Evolutionary conservation across 208 protist species (phyloP).

Genomic region (Leishmania arabica): DNA sequence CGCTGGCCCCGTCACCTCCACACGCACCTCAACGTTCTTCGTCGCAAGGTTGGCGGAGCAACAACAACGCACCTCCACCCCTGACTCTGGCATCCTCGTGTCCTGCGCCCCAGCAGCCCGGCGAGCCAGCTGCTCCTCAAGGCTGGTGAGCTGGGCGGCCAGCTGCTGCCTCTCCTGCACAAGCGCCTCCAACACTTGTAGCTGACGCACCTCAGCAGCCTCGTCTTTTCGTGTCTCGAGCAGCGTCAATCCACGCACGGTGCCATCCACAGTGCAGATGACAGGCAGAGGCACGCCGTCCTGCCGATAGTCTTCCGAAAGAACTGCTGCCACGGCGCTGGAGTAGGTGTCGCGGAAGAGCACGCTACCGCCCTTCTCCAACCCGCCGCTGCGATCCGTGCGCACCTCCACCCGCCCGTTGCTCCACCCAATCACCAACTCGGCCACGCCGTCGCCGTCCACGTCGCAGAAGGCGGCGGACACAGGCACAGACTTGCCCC

Average conservation of each 20-base stretch:
- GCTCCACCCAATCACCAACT: constrained; percentile 91
- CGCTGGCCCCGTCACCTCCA: constrained; percentile 29
- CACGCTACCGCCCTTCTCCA: constrained; percentile 67
- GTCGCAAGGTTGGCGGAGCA: constrained; percentile 23
- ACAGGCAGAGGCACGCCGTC: constrained; percentile 83
- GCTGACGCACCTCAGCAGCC: constrained; percentile 54
- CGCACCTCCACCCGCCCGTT: constrained; percentile 91
- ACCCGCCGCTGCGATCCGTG: constrained; percentile 38
- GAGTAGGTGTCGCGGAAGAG: constrained; percentile 82
- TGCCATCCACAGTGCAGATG: constrained; percentile 84
- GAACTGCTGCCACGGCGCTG: constrained; percentile 74
- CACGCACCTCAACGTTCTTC: constrained; percentile 23
- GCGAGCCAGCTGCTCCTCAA: constrained; percentile 64
- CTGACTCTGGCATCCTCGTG: constrained; percentile 55
- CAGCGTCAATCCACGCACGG: constrained; percentile 84
- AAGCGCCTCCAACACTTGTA: constrained; percentile 70
- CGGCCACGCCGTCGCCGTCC: constrained; percentile 91
- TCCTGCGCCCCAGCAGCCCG: constrained; percentile 51
- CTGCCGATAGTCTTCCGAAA: constrained; percentile 91
- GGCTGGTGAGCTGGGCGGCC: constrained; percentile 67
- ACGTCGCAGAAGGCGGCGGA: constrained; percentile 91
- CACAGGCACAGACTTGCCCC: constrained; percentile 78
- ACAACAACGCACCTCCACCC: constrained; percentile 43
- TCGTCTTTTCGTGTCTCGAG: constrained; percentile 46
- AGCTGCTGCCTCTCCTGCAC: constrained; percentile 71